Base-by-base conservation (phyloP, 306 rosid genomes). In the Lathyrus aphaca region DNA sequence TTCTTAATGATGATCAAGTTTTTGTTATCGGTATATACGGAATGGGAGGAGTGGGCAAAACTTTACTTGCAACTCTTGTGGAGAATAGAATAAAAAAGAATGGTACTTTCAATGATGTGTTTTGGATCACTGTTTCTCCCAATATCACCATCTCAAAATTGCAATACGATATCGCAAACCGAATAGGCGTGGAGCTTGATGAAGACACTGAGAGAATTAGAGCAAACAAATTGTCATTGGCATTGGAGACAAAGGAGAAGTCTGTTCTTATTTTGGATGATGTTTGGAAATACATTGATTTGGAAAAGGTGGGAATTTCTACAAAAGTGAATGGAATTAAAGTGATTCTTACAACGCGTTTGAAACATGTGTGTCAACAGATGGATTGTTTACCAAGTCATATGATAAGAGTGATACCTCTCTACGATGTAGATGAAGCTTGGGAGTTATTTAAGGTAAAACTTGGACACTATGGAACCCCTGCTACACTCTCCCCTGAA, bases 11-110 rank as follows among this genome's bases (percentile, higher is more conserved):
- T 37, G 68, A 60, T 0, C 4, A 18, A 32, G 74, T 66, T 8
- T 32, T 46, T n/a, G 8, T 45, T 0, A 55, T 80, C 62, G 83
- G 81, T 0, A 1, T 81, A 3, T 13, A 64, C 38, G 85, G 85
- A 19, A 80, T 72, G 72, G 85, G 75, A 0, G 83, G 88, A 8
- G 74, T 71, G 6, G 85, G 88, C 0, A 84, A 83, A 71, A 80
- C 85, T 30, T 53, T 56, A 2, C 17, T 84, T 2, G 76, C 71
- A 10, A 62, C 48, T 2, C 71, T 66, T 13, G 13, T 84, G 5
- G 38, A 61, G 39, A 29, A 66, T 17, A 54, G 56, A 39, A 18
- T 79, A 21, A 17, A 8, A 44, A 64, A 73, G 16, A 29, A 42
- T 1, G 4, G 19, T 59, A 3, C 16, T 54, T 76, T 76, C 8